A percentile compares a stretch with the other conserved stretches of the same genome.
These are phyloP conservation scores for Inosperma sp. DNA, from an alignment of 768 basidiomycete genomes.

Conservation along the genomic window DNA sequence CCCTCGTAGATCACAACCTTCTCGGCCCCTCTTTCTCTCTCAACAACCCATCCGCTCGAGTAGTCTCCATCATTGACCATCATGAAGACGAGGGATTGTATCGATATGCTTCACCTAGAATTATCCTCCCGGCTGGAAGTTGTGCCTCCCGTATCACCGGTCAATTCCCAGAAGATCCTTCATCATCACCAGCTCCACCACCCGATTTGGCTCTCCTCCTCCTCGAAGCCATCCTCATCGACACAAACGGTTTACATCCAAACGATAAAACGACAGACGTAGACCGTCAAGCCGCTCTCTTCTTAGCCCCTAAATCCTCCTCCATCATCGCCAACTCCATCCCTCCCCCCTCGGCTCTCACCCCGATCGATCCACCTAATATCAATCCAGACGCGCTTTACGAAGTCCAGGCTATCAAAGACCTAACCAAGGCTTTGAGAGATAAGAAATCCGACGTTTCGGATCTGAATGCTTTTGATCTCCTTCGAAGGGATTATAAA, in stretches of 20 bases:
- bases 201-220: conserved; percentile 73
- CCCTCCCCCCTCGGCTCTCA: conserved; percentile 49
- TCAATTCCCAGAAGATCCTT: no score
- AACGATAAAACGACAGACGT: conserved; percentile 70
- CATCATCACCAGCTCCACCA: conserved; percentile 44
- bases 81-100: conserved; percentile 81
- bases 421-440: conserved; percentile 45
- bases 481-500: conserved; percentile 94
- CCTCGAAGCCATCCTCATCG: conserved; percentile 76
- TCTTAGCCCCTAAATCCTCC: conserved; percentile 52
- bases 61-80: conserved; percentile 84
- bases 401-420: conserved; percentile 41
- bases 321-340: conserved; percentile 65
- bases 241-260: conserved; percentile 74
- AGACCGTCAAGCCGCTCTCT: conserved; percentile 61
- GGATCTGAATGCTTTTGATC: conserved; percentile 64
- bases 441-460: conserved; percentile 64
- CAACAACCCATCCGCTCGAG: conserved; percentile 41
- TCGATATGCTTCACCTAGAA: conserved; percentile 57
- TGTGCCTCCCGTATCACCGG: conserved; percentile 60
- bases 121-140: conserved; percentile 69
- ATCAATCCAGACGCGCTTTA: conserved; percentile 30
- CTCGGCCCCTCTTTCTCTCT: conserved; percentile 44
- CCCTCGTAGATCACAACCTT: conserved; percentile 89
- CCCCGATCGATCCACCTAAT: conserved; percentile 27